Evolutionary conservation across 2,329 filamentous ascomycete genomes (phyloP), one percentile per base, ranked within the genome.

Genomic region (Fusarium sulawesiense): DNA sequence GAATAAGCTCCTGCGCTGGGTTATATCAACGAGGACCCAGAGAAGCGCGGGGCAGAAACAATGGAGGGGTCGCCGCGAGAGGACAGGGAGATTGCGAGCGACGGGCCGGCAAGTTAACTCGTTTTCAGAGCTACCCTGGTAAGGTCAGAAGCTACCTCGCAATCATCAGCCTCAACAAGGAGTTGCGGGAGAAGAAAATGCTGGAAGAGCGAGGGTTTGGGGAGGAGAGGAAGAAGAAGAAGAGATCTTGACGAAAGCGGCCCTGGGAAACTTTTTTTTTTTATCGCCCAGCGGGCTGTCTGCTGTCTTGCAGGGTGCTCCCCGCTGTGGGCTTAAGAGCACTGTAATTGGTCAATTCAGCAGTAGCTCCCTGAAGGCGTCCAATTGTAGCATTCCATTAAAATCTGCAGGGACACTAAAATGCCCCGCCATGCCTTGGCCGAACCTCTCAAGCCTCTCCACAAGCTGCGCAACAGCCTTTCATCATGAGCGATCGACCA

Each of bases 91-190:
- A 72, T 71, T 75, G 74, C 76, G 75, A 76, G 76, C 78, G 73
- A 79, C 72, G 70, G 55, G 75, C 78, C 73, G 74, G 74, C 75
- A 78, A 78, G 77, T 76, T 76, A 79, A 78, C 77, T 75, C 77
- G 73, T 78, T 80, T 75, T 76, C 78, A 79, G 78, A 80, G 78
- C 73, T 77, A 75, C 73, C 77, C 73, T 75, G 74, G 70, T 68
- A 73, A 76, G 75, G 78, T 78, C 76, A 77, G 74, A 77, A 78
- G 77, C 78, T 80, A 79, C 76, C 78, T 79, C 77, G 75, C 77
- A 73, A 75, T 78, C 79, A 79, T 79, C 75, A 75, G 78, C 77
- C 78, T 75, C 76, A 70, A 70, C 65, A 66, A 66, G 71, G 64
- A 71, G 58, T 55, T 68, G 66, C 58, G 67, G 61, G 62, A 66